Base-by-base conservation (phyloP, 306 rosid species). In the Benincasa hispida region DNA sequence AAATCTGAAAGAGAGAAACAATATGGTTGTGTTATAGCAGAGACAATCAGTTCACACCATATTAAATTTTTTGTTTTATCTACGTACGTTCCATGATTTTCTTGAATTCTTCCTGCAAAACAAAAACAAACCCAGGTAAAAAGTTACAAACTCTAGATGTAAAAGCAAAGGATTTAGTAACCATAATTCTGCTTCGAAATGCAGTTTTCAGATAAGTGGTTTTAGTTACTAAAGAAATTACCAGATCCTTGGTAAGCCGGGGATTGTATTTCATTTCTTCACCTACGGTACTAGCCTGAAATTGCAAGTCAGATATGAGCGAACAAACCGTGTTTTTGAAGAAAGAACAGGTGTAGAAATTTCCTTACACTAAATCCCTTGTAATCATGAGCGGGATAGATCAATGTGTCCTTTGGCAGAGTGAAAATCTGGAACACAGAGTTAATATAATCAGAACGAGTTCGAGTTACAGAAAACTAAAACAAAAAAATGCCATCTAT, bases 351-450 rank as follows among this genome's bases (percentile, higher is more conserved):
- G 58, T 27, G 2, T 42, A 58, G 75, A 48, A 27, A 55, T 63
- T 79, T 84, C 69, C 89, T 78, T 87, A 91, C 97, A 7, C 87
- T 82, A 84, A 94, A 89, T 83, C 99, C 99, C 76, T 85, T 92
- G 90, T 94, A 94, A 81, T 94, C 97, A 78, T 94, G 99, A 84
- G 93, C 97, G 10, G 99, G 97, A 77, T 87, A 94, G 81, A 92
- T 77, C 54, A 85, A 80, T 10, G 96, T 90, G 51, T 88, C 91
- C 86, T 87, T 85, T 10, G 97, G 95, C 85, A 94, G 81, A 0
- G 92, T 83, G 75, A 90, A 90, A 75, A 94, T 94, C 96, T 94
- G 92, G 76, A 65, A 82, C 56, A 83, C 51, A 69, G 24, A 69
- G 39, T 39, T 67, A 12, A 37, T 9, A 3, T 18, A 10, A 69